Conservation (phyloP, 164 flowering plant genomes). For the Tetrastigma voinierianum region DNA sequence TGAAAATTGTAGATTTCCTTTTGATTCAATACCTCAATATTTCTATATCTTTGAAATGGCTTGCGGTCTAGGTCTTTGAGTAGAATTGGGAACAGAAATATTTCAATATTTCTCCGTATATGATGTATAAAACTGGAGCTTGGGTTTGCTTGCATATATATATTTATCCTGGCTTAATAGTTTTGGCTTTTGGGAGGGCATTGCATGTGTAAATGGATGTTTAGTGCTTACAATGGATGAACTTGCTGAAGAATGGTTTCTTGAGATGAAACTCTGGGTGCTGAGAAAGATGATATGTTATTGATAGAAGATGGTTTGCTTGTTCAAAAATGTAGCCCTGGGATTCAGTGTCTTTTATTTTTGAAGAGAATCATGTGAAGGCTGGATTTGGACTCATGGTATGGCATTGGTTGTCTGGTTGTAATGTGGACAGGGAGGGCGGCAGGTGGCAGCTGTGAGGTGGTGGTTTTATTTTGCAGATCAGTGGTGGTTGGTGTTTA, state of each 20-base stretch:
- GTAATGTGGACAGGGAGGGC: slow-evolving; percentile 54
- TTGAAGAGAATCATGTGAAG: slow-evolving; percentile 20
- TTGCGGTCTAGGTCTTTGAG: neutral
- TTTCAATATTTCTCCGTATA: no score
- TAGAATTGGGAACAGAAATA: no score
- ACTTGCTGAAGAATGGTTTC: slow-evolving; percentile 4
- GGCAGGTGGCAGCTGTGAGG: slow-evolving; percentile 29
- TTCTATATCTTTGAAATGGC: neutral
- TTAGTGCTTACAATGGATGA: slow-evolving; percentile 11
- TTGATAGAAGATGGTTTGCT: slow-evolving; percentile 14
- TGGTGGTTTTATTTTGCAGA: slow-evolving; percentile 32
- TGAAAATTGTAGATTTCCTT: neutral
- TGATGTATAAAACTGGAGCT: no score
- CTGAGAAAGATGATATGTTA: slow-evolving; percentile 3
- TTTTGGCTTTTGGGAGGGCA: neutral
- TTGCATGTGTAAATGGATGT: slow-evolving; percentile 4
- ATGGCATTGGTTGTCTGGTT: slow-evolving; percentile 46
- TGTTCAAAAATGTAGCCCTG: slow-evolving; percentile 24
- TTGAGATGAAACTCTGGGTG: slow-evolving; percentile 6
- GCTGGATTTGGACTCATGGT: slow-evolving; percentile 38
- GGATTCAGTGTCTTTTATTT: slow-evolving; percentile 21
- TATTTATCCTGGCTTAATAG: neutral
- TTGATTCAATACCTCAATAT: neutral
- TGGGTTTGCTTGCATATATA: no score
- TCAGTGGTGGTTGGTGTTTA: slow-evolving; percentile 21